Percentiles rank a stretch among this genome's conserved stretches.
These are phyloP conservation scores for Cornus kousa DNA, from an alignment of 148 eudicot genomes.

Conservation along the genomic window DNA sequence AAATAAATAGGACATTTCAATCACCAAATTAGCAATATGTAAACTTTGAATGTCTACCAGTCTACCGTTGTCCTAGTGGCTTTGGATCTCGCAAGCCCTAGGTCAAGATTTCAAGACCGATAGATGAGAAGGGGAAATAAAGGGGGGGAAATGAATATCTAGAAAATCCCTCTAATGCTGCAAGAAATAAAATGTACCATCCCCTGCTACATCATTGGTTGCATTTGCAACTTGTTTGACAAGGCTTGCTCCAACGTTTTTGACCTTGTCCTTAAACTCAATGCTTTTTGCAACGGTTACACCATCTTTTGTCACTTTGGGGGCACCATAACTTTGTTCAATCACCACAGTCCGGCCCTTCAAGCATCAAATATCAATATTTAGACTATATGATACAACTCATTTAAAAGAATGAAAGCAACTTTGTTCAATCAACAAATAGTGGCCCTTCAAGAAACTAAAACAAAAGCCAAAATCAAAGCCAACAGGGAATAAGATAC, in stretches of 20 bases:
- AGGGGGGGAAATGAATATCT: no score
- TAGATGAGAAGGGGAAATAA: no score
- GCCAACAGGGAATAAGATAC: not conserved
- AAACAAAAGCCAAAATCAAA: no score
- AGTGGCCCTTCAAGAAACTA: not conserved
- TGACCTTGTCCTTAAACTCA: slow-evolving; percentile 56
- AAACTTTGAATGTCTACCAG: not conserved
- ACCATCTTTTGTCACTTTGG: slow-evolving; percentile 67
- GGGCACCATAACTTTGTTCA: slow-evolving; percentile 66
- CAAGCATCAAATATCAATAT: slow-evolving; percentile 5
- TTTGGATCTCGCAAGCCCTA: no score
- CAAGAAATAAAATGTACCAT: slow-evolving; percentile 32
- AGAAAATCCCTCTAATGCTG: not conserved
- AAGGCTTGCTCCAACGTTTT: slow-evolving; percentile 60
- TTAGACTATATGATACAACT: not conserved
- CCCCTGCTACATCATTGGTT: slow-evolving; percentile 63
- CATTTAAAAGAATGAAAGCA: no score
- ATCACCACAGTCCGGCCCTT: slow-evolving; percentile 61
- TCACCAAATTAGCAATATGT: not conserved
- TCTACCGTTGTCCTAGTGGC: no score
- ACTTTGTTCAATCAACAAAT: not conserved
- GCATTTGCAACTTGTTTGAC: slow-evolving; percentile 67
- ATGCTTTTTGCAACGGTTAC: slow-evolving; percentile 66
- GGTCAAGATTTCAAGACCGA: no score
- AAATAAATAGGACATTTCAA: not conserved